These are phyloP conservation scores for Astrephomene gubernaculifera DNA, from an alignment of 139 green algal genomes.

Conservation along the genomic window DNA sequence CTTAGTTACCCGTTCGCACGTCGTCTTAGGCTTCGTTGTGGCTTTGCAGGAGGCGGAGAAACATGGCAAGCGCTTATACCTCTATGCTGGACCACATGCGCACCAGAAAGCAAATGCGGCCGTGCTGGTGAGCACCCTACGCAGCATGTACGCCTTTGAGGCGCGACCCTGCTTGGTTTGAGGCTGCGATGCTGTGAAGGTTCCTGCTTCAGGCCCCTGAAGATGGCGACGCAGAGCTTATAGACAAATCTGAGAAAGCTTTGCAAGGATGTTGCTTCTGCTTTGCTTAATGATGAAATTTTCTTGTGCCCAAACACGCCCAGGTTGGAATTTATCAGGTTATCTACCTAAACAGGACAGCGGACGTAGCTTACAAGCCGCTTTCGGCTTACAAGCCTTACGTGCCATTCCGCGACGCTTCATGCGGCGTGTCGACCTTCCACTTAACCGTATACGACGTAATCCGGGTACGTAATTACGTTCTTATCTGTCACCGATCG, in stretches of 20 bases:
- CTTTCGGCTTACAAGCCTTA: constrained; percentile 79
- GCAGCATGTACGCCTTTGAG: no score
- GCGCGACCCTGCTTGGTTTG: no score
- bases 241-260: no score
- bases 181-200: no score
- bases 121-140: constrained; percentile 83
- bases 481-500: no score
- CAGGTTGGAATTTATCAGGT: constrained; percentile 87
- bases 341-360: constrained; percentile 69
- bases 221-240: no score
- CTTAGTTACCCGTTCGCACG: neutral
- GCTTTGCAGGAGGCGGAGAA: constrained; percentile 65
- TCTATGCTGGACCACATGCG: constrained; percentile 71
- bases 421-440: constrained; percentile 83
- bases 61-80: constrained; percentile 72
- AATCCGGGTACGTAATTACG: constrained; percentile 7
- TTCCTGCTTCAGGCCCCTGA: no score
- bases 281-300: no score
- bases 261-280: neutral
- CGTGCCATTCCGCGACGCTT: constrained; percentile 88
- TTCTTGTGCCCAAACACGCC: no score
- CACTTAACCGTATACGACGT: constrained; percentile 81
- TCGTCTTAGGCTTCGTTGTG: neutral
- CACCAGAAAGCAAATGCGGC: constrained; percentile 86
- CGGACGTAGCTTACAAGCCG: constrained; percentile 80